phyloP scores from a whole-genome alignment of 2,329 filamentous ascomycete genomes.

The Nemania serpens region DNA sequence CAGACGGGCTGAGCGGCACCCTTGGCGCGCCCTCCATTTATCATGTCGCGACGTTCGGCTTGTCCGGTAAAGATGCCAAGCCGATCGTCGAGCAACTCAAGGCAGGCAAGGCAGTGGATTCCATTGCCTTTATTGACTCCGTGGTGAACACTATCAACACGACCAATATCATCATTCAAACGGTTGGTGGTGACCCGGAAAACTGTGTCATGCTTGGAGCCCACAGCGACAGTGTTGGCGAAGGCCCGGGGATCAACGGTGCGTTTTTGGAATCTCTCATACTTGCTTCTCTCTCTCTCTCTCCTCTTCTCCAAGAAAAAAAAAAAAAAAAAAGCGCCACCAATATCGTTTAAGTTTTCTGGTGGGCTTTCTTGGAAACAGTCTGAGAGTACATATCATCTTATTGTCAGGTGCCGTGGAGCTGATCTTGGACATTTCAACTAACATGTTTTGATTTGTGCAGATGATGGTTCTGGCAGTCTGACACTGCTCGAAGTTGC shows the following conservation, averaged over 20 bases:
- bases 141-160: constrained; percentile 59
- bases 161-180: constrained; percentile 67
- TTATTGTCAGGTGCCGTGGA: neutral
- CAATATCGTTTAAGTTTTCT: no score
- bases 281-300: neutral
- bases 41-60: constrained; percentile 71
- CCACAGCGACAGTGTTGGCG: constrained; percentile 66
- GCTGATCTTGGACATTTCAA: neutral
- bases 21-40: constrained; percentile 63
- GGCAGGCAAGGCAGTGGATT: constrained; percentile 54
- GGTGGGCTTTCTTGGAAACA: no score
- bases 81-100: constrained; percentile 60
- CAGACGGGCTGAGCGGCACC: constrained; percentile 67
- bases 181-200: constrained; percentile 58
- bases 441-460: neutral
- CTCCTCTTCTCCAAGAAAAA: no score
- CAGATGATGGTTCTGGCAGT: constrained; percentile 71
- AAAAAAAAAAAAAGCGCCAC: no score
- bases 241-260: constrained; percentile 74
- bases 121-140: constrained; percentile 64
- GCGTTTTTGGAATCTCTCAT: neutral
- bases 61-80: constrained; percentile 63
- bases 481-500: constrained; percentile 66
- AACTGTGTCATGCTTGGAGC: constrained; percentile 70
- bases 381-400: neutral